phyloP scores from a whole-genome alignment of 1,139 yeast genomes.

The Kluyveromyces marxianus region DNA sequence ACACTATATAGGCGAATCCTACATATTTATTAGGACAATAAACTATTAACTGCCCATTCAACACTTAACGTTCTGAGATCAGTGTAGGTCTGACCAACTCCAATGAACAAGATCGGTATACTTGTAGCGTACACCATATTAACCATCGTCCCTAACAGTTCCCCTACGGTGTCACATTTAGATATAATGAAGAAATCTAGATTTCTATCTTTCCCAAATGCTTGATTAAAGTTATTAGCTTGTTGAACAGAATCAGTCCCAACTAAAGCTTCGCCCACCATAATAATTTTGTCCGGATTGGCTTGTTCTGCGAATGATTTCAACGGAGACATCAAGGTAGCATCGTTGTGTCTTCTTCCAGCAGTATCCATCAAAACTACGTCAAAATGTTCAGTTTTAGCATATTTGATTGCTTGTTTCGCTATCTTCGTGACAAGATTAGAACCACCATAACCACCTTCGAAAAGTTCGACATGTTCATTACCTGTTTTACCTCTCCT shows the following conservation, averaged over 20 bases:
- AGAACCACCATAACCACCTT: constrained; percentile 95
- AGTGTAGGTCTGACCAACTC: constrained; percentile 95
- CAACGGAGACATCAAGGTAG: constrained; percentile 89
- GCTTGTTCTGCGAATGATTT: constrained; percentile 96
- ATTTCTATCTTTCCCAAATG: constrained; percentile 77
- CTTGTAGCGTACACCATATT: constrained; percentile 97
- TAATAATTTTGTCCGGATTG: constrained; percentile 88
- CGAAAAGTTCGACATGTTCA: constrained; percentile 72
- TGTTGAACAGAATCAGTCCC: constrained; percentile 97
- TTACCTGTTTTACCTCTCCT: constrained; percentile 32
- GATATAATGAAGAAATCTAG: constrained; percentile 89
- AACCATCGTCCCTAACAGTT: constrained; percentile 92
- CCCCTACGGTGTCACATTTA: constrained; percentile 97
- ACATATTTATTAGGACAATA: constrained; percentile 42
- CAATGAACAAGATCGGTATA: constrained; percentile 90
- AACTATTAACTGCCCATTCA: constrained; percentile 82
- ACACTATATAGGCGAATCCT: not conserved
- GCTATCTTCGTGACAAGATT: constrained; percentile 90
- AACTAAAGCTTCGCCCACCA: constrained; percentile 98
- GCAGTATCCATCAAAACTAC: constrained; percentile 94
- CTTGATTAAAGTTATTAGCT: constrained; percentile 85
- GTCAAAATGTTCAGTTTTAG: constrained; percentile 60
- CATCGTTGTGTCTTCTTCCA: constrained; percentile 94
- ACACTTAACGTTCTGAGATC: constrained; percentile 90
- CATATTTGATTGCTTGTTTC: constrained; percentile 81